A percentile compares a stretch with the other conserved stretches of the same genome.
Conservation (phyloP, 2,329 filamentous ascomycete species). For the Trichoderma atroviride region DNA sequence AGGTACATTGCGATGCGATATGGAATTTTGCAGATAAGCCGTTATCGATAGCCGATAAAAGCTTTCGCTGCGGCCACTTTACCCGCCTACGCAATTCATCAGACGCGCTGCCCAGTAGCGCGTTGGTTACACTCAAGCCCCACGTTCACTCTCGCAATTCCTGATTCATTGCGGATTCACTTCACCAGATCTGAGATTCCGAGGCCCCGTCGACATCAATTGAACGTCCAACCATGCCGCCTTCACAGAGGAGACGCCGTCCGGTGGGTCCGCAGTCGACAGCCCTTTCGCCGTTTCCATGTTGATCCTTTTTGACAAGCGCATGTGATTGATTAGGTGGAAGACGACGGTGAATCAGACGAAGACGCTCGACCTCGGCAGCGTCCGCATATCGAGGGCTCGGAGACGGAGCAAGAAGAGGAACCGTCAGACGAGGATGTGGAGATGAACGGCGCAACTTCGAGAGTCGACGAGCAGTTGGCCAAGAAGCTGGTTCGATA, state of each 20-base stretch:
- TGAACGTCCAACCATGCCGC: slow-evolving; percentile 37
- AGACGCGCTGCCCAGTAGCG: slow-evolving; percentile 5
- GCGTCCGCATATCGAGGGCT: slow-evolving; percentile 36
- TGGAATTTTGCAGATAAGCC: slow-evolving; percentile 23
- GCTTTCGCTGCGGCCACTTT: slow-evolving; percentile 10
- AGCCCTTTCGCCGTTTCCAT: neutral
- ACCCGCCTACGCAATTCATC: neutral
- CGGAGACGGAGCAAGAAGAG: slow-evolving; percentile 44
- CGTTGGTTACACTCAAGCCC: slow-evolving; percentile 2
- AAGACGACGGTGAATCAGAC: slow-evolving; percentile 39
- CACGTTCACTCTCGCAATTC: neutral
- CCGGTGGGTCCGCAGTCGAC: slow-evolving; percentile 32
- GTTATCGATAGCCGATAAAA: slow-evolving; percentile 34
- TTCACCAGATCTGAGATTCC: neutral
- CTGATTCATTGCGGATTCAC: neutral
- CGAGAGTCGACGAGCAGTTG: slow-evolving; percentile 53
- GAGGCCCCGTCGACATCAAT: neutral
- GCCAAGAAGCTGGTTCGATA: slow-evolving; percentile 71
- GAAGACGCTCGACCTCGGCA: slow-evolving; percentile 40
- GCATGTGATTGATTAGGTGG: slow-evolving; percentile 28
- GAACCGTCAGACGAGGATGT: slow-evolving; percentile 39
- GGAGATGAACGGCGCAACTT: slow-evolving; percentile 32
- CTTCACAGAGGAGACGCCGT: slow-evolving; percentile 39
- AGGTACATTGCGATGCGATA: neutral
- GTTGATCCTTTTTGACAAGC: neutral